Conservation (phyloP, 1,284 basidiomycete species). For the Cystobasidium pallidum region DNA sequence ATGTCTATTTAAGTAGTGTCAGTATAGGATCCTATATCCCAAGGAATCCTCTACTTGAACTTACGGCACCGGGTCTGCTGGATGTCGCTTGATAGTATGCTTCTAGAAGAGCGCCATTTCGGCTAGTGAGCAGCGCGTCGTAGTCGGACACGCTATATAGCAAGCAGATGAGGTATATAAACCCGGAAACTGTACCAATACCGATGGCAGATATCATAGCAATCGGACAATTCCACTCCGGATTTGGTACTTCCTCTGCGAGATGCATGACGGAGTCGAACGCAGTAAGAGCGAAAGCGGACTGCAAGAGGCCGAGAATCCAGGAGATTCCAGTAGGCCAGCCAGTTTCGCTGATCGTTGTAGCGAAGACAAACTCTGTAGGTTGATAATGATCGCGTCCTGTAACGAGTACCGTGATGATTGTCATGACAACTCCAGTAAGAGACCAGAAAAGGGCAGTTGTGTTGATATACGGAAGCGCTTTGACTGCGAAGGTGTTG, state of each 20-base stretch:
- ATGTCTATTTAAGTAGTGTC: background rate
- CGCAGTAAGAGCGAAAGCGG: constrained; percentile 58
- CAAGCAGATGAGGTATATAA: constrained; percentile 70
- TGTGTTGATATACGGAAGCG: constrained; percentile 55
- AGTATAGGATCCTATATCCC: background rate
- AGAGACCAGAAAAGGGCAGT: constrained; percentile 56
- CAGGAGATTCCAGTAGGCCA: constrained; percentile 60
- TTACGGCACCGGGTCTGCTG: constrained; percentile 67
- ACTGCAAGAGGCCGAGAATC: constrained; percentile 59
- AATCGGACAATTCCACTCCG: constrained; percentile 59
- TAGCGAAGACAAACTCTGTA: constrained; percentile 58
- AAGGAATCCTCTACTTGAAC: constrained; percentile 48
- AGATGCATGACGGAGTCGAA: constrained; percentile 56
- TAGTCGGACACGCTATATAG: constrained; percentile 65
- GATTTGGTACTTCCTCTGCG: constrained; percentile 52
- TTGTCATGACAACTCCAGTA: constrained; percentile 55
- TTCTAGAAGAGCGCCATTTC: constrained; percentile 68
- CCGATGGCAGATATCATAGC: constrained; percentile 63
- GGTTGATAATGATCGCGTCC: constrained; percentile 56
- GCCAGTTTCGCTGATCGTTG: constrained; percentile 59
- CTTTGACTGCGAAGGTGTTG: constrained; percentile 55
- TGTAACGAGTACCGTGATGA: constrained; percentile 57
- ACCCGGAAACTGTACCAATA: constrained; percentile 65
- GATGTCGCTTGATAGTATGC: constrained; percentile 68
- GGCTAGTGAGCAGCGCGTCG: constrained; percentile 61